Conservation (phyloP, 2,329 filamentous ascomycete genomes). For the Pestalotiopsis sp. region DNA sequence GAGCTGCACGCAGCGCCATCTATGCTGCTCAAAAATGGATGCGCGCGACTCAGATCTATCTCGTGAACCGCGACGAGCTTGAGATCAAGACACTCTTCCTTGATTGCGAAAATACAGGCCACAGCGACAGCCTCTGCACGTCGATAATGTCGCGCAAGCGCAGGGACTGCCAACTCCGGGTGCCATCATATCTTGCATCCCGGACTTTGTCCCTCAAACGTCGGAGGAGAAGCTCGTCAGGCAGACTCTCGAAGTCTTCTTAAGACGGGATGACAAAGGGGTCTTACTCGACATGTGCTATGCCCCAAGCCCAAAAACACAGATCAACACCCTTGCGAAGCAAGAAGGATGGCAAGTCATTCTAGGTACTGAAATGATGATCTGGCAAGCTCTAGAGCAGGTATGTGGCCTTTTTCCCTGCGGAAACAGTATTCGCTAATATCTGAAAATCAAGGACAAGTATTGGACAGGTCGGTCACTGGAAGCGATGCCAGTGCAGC, state of each 20-base stretch:
- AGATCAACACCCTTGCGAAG: conserved; percentile 64
- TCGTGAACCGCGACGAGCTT: conserved; percentile 73
- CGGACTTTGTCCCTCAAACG: conserved; percentile 71
- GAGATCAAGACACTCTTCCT: conserved; percentile 70
- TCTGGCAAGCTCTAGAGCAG: conserved; percentile 73
- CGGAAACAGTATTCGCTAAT: background rate
- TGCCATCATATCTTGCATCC: conserved; percentile 74
- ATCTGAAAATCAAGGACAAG: background rate
- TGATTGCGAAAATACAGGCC: conserved; percentile 63
- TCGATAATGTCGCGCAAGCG: conserved; percentile 64
- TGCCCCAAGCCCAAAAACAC: conserved; percentile 71
- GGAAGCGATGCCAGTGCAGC: background rate
- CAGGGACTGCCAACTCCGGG: conserved; percentile 58
- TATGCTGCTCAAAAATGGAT: conserved; percentile 75
- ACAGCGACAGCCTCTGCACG: conserved; percentile 63
- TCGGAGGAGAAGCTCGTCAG: conserved; percentile 64
- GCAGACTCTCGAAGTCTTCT: conserved; percentile 52
- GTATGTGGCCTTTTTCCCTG: conserved; percentile 19
- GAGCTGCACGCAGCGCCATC: conserved; percentile 76
- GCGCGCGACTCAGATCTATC: conserved; percentile 69
- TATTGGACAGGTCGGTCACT: background rate
- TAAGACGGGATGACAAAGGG: conserved; percentile 58
- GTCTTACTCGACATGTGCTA: conserved; percentile 84
- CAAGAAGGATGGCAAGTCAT: conserved; percentile 72
- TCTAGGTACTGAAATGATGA: conserved; percentile 74